Evolutionary conservation across 306 rosid genomes (phyloP), one percentile per base, ranked within the genome.

Genomic region (Hippophae gyantsensis): DNA sequence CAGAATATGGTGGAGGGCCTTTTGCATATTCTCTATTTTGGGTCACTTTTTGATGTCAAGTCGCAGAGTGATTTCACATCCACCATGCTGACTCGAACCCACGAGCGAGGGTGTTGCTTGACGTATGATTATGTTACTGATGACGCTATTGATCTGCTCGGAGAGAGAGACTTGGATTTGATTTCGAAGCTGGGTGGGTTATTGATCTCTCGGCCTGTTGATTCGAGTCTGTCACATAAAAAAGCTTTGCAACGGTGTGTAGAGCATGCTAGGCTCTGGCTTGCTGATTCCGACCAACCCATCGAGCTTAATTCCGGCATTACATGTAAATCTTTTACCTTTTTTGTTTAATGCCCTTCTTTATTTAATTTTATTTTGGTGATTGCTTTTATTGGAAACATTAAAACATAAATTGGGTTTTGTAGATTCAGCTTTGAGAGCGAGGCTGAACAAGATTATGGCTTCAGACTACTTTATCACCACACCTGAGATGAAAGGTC

Each of bases 61-160:
- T 69, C 95, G 5, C 97, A 86, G 78, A 86, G 77, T 55, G 97
- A 84, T 66, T 93, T 93, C 67, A 79, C 95, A 2, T 79, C 95
- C 8, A 86, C 86, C 44, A 85, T 87, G 84, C 78, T 92, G 13
- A 86, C 94, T 2, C 74, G 99, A 70, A 93, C 89, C 4, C 95
- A 85, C 60, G 99, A 93, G 75, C 80, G 99, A 6, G 88, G 95
- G 0, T 93, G 99, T 47, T 93, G 99, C 79, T 67, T 93, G 76
- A 93, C 99, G 52, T 93, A 93, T 48, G 99, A 93, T 42, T 86
- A 86, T 56, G 96, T 93, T 62, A 86, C 95, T 2, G 99, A 93
- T 67, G 99, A 93, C 60, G 97, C 96, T 12, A 86, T 94, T 18
- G 99, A 93, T 82, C 89, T 82, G 74, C 97, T 93, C 0, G 76